Percentiles rank a stretch among this genome's conserved stretches.
phyloP scores from a whole-genome alignment of 352 stramenopile genomes.

The Pythium aphanidermatum region DNA sequence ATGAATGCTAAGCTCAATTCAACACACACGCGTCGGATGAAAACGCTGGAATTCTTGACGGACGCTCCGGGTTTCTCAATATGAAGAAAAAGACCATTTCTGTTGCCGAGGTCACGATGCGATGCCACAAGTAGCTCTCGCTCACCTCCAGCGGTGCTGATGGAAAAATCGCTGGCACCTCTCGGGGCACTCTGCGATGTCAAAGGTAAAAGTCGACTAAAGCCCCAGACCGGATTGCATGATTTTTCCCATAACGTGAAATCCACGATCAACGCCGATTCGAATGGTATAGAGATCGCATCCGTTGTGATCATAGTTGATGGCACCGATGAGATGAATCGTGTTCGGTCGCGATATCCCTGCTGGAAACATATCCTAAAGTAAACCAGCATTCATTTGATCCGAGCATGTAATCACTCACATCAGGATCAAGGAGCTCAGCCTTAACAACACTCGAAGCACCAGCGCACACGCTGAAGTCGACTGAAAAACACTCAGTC shows the following conservation, averaged over 20 bases:
- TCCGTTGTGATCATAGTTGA: slow-evolving; percentile 29
- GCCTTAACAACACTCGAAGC: slow-evolving; percentile 5
- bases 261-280: slow-evolving; percentile 42
- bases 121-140: slow-evolving; percentile 14
- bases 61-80: slow-evolving; percentile 8
- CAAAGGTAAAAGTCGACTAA: slow-evolving; percentile 28
- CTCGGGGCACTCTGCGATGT: not conserved
- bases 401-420: too few relatives aligned
- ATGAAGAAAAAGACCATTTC: slow-evolving; percentile 26
- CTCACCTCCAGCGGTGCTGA: slow-evolving; percentile 12
- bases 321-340: slow-evolving; percentile 21
- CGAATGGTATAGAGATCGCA: slow-evolving; percentile 31
- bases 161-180: slow-evolving; percentile 17
- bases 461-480: not conserved
- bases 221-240: slow-evolving; percentile 41
- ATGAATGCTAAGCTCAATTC: slow-evolving; percentile 38
- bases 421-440: slow-evolving; percentile 35
- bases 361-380: slow-evolving; percentile 5
- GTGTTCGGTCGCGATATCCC: slow-evolving; percentile 33
- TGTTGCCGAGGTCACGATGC: slow-evolving; percentile 21
- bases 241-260: slow-evolving; percentile 46
- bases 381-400: too few relatives aligned
- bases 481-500: slow-evolving; percentile 32
- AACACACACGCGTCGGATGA: slow-evolving; percentile 37
- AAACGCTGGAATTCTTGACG: slow-evolving; percentile 10